Conservation (phyloP, 2,329 filamentous ascomycete species). For the Aspergillus sclerotialis region DNA sequence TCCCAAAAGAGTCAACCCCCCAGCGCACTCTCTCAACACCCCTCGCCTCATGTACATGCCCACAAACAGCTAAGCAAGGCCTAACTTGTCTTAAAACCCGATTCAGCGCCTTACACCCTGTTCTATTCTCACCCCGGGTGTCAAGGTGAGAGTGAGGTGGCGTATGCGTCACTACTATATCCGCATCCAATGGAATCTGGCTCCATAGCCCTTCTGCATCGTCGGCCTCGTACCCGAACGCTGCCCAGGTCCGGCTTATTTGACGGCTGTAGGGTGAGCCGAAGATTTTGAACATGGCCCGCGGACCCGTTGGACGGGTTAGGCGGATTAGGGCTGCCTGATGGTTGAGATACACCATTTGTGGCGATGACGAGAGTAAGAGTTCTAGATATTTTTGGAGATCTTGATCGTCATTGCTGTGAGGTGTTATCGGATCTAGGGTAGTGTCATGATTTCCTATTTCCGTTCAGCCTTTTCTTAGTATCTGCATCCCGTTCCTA, state of each 20-base stretch:
- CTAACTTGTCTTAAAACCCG: slow-evolving; percentile 39
- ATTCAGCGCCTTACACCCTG: slow-evolving; percentile 45
- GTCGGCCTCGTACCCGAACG: slow-evolving; percentile 46
- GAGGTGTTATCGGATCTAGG: slow-evolving; percentile 48
- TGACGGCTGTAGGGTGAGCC: slow-evolving; percentile 49
- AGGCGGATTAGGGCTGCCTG: slow-evolving; percentile 40
- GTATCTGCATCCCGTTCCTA: neutral
- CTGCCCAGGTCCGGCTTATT: slow-evolving; percentile 40
- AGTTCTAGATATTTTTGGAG: slow-evolving; percentile 38
- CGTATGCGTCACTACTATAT: slow-evolving; percentile 52
- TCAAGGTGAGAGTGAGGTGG: slow-evolving; percentile 48
- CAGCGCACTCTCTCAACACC: slow-evolving; percentile 48
- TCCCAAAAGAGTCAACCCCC: slow-evolving; percentile 15
- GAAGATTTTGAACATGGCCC: slow-evolving; percentile 48
- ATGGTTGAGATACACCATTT: slow-evolving; percentile 49
- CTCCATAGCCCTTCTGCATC: slow-evolving; percentile 42
- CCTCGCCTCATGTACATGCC: slow-evolving; percentile 53
- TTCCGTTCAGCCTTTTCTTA: neutral
- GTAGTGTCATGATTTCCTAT: slow-evolving; percentile 54
- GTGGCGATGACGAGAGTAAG: slow-evolving; percentile 31
- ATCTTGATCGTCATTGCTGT: slow-evolving; percentile 37
- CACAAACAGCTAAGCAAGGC: slow-evolving; percentile 49
- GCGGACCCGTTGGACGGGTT: slow-evolving; percentile 37
- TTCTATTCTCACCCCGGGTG: slow-evolving; percentile 20
- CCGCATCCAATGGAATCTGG: slow-evolving; percentile 43